Evolutionary conservation across 345 rosid genomes (phyloP), one percentile per base, ranked within the genome.

Genomic region (Nasturtium officinale): DNA sequence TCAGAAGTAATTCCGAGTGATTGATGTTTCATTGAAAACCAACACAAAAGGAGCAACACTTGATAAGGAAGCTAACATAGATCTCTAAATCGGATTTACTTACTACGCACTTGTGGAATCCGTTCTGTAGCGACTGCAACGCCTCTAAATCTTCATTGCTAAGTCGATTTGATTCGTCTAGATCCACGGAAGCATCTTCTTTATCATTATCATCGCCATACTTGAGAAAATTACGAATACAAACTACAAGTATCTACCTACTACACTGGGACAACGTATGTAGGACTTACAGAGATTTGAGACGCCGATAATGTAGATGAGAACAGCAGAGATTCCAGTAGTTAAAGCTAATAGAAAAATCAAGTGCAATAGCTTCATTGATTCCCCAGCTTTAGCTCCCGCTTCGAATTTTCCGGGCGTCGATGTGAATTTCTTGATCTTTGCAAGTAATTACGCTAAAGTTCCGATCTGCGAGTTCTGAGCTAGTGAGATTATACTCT

Each of bases 81-180:
- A 76, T 76, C 50, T 43, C 58, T 17, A 8, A 42, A 52, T 8
- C 16, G 17, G 48, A 29, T 35, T 17, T 38, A 84, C 88, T 84
- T 78, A 95, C 96, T 80, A 95, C 98, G 78, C 96, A 95, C 83
- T 91, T 91, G 78, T 79, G 81, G 80, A 95, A 95, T 73, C 66
- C 80, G 77, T 25, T 79, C 79, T 85, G 93, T 10, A 89, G 73
- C 33, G 89, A 84, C 67, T 74, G 85, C 83, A 95, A 69, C 9
- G 99, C 91, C 54, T 82, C 81, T 68, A 82, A 73, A 83, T 95
- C 96, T 56, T 87, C 90, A 79, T 66, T 79, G 58, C 89, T 82
- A 37, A 88, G 85, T 71, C 71, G 75, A 77, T 72, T 67, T 53
- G 59, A 76, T 48, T 67, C 82, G 82, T 87, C 97, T 91, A 67